phyloP scores from a whole-genome alignment of 208 protist genomes.

The Phytomonas francai region DNA sequence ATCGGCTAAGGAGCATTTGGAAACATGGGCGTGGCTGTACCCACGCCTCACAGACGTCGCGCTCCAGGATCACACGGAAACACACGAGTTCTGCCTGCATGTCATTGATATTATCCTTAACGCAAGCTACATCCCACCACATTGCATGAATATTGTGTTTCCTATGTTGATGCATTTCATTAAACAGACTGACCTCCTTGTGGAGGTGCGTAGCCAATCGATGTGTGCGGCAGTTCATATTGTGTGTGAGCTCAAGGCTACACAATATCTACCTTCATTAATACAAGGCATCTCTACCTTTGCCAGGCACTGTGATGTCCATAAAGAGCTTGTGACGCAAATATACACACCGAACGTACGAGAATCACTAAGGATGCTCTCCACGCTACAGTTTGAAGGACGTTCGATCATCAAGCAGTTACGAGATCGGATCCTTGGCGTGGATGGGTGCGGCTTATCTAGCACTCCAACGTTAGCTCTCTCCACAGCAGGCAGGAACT shows the following conservation, averaged over 20 bases:
- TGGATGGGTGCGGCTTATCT: slow-evolving; percentile 26
- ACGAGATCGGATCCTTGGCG: slow-evolving; percentile 44
- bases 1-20: slow-evolving; percentile 83
- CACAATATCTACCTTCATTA: slow-evolving; percentile 76
- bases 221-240: slow-evolving; percentile 81
- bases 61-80: slow-evolving; percentile 78
- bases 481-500: slow-evolving; percentile 12
- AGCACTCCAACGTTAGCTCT: slow-evolving; percentile 9
- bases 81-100: slow-evolving; percentile 82
- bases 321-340: slow-evolving; percentile 68
- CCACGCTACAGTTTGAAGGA: slow-evolving; percentile 58
- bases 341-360: slow-evolving; percentile 69
- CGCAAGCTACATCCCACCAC: slow-evolving; percentile 83
- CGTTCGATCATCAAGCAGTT: slow-evolving; percentile 56
- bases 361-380: slow-evolving; percentile 70
- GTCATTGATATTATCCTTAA: slow-evolving; percentile 82
- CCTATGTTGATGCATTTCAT: slow-evolving; percentile 82
- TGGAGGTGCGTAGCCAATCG: slow-evolving; percentile 76
- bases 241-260: slow-evolving; percentile 82
- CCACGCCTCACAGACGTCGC: slow-evolving; percentile 85
- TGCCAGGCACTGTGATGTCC: slow-evolving; percentile 77
- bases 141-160: slow-evolving; percentile 83
- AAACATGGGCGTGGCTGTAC: slow-evolving; percentile 89
- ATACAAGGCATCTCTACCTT: slow-evolving; percentile 78
- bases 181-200: slow-evolving; percentile 78